A percentile compares a stretch with the other conserved stretches of the same genome.
These are phyloP conservation scores for Lyophyllum decastes DNA, from an alignment of 768 basidiomycete genomes.

Conservation along the genomic window DNA sequence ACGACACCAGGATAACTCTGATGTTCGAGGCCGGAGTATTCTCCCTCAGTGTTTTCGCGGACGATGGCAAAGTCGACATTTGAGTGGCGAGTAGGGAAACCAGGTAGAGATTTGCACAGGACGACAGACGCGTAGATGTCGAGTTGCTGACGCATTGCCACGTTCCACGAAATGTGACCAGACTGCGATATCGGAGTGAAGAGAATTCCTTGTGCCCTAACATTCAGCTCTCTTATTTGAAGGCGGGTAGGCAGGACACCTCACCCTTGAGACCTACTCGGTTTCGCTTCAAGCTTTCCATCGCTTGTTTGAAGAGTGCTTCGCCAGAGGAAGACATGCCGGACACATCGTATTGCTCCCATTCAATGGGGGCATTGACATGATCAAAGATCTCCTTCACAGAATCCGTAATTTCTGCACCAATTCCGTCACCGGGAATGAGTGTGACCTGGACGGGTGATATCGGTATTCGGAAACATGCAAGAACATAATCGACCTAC, in stretches of 20 bases:
- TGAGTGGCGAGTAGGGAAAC: conserved; percentile 92
- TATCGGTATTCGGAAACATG: conserved; percentile 21
- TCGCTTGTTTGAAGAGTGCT: conserved; percentile 93
- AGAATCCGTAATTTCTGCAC: conserved; percentile 94
- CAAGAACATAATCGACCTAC: conserved; percentile 42
- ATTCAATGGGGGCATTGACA: conserved; percentile 97
- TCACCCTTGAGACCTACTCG: conserved; percentile 96
- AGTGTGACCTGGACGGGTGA: conserved; percentile 74
- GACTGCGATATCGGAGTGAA: conserved; percentile 97
- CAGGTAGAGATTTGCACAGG: conserved; percentile 96
- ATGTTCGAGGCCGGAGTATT: conserved; percentile 98
- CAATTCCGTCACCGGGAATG: conserved; percentile 98
- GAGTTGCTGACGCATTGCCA: conserved; percentile 98
- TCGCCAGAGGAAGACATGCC: conserved; percentile 95
- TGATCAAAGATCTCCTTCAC: conserved; percentile 99
- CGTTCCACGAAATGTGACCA: conserved; percentile 99
- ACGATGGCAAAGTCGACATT: conserved; percentile 99
- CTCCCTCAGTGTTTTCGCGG: conserved; percentile 99
- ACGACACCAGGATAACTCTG: conserved; percentile 98
- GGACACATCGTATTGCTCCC: conserved; percentile 98
- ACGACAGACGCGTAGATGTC: conserved; percentile 99
- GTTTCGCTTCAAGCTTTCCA: conserved; percentile 97
- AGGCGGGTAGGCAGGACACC: background rate
- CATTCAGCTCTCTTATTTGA: background rate
- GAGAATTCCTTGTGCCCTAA: conserved; percentile 73